These are phyloP conservation scores for Botrytis porri DNA, from an alignment of 2,329 filamentous ascomycete genomes.

Conservation along the genomic window DNA sequence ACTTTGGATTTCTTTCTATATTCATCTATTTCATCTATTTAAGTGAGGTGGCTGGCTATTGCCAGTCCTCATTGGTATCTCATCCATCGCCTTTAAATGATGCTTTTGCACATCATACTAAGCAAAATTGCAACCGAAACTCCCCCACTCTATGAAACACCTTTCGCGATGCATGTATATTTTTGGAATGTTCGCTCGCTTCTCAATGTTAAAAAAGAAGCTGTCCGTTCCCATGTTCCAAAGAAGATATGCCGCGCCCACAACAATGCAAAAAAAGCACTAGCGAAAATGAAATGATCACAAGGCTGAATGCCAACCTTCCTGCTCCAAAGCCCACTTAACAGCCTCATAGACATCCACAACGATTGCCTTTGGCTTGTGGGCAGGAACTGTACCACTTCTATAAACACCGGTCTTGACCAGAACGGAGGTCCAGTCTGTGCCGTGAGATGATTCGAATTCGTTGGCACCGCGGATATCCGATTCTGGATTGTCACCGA, in stretches of 20 bases:
- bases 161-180: background rate
- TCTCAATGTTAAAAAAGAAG: background rate
- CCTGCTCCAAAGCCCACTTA: constrained; percentile 66
- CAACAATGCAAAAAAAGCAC: background rate
- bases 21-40: background rate
- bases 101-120: background rate
- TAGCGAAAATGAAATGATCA: background rate
- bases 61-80: background rate
- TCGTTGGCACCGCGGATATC: constrained; percentile 87
- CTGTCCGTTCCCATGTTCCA: background rate
- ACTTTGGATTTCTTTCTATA: background rate
- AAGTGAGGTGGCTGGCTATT: background rate
- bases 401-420: constrained; percentile 78
- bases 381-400: constrained; percentile 52
- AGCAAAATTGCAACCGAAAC: background rate
- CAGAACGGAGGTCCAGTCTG: constrained; percentile 74
- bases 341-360: constrained; percentile 76
- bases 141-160: background rate
- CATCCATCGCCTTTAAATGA: background rate
- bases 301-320: constrained; percentile 4
- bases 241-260: background rate
- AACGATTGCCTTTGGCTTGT: constrained; percentile 62
- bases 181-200: background rate
- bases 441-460: constrained; percentile 63
- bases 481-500: constrained; percentile 85